Evolutionary conservation across 805 yeast genomes (phyloP).

Genomic region (Lachancea sp.): DNA sequence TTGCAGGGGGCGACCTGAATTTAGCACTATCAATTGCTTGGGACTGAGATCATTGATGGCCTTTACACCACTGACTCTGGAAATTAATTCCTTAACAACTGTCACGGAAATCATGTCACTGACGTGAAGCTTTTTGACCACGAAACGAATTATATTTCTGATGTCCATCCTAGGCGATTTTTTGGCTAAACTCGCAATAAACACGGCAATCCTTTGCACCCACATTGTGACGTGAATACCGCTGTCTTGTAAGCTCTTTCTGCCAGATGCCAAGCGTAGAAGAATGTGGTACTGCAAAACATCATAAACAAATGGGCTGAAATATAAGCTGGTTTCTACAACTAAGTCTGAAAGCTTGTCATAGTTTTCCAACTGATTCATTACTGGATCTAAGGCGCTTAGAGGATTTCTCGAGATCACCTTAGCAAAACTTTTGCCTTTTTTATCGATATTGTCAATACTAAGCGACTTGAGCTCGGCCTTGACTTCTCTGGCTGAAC

Average conservation of each 20-base stretch:
- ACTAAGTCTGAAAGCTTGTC: constrained; percentile 76
- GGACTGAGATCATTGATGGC: constrained; percentile 59
- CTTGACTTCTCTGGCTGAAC: constrained; percentile 73
- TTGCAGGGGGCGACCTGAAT: constrained; percentile 56
- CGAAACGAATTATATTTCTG: constrained; percentile 51
- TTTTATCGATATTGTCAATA: constrained; percentile 64
- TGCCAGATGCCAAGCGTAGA: constrained; percentile 61
- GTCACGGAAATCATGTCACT: constrained; percentile 56
- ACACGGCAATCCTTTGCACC: constrained; percentile 76
- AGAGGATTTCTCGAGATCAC: constrained; percentile 72
- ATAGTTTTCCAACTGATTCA: constrained; percentile 84
- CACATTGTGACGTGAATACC: constrained; percentile 78
- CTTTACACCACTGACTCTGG: constrained; percentile 74
- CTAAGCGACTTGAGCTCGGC: constrained; percentile 74
- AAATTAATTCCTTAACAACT: constrained; percentile 59
- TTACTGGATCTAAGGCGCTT: constrained; percentile 62
- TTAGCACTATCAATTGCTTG: constrained; percentile 57
- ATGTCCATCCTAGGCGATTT: constrained; percentile 52
- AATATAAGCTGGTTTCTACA: constrained; percentile 70
- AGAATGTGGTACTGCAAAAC: constrained; percentile 67
- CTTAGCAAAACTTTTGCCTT: constrained; percentile 68
- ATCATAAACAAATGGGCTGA: constrained; percentile 79
- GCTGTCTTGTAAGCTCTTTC: constrained; percentile 63
- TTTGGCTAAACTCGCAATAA: constrained; percentile 65
- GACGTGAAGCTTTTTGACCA: constrained; percentile 56